A percentile compares a stretch with the other conserved stretches of the same genome.
Evolutionary conservation across 2,329 filamentous ascomycete species (phyloP).

Genomic region (Paraphaeosphaeria minitans): DNA sequence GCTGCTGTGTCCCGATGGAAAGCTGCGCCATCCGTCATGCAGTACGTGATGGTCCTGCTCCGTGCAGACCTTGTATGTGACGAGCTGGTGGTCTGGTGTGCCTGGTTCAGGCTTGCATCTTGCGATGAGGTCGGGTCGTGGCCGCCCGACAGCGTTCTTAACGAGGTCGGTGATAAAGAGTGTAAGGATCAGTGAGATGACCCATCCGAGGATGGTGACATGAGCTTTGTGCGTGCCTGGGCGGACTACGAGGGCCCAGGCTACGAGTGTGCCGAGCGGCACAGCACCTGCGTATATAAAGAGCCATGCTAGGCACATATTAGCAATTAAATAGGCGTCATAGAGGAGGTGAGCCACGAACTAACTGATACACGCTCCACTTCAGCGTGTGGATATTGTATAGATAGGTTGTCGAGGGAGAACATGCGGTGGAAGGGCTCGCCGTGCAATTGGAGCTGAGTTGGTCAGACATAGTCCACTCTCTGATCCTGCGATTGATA

Average conservation of each 20-base stretch:
- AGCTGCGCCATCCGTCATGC: slow-evolving; percentile 84
- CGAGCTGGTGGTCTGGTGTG: slow-evolving; percentile 60
- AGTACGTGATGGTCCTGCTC: slow-evolving; percentile 70
- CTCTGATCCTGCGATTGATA: slow-evolving; percentile 57
- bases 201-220: slow-evolving; percentile 80
- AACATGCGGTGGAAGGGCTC: slow-evolving; percentile 96
- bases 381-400: slow-evolving; percentile 85
- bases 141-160: slow-evolving; percentile 85
- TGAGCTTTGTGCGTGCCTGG: slow-evolving; percentile 79
- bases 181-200: slow-evolving; percentile 74
- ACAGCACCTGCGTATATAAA: slow-evolving; percentile 78
- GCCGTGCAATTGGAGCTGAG: slow-evolving; percentile 68
- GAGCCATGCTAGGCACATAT: slow-evolving; percentile 63
- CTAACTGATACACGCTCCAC: slow-evolving; percentile 81
- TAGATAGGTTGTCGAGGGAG: slow-evolving; percentile 79
- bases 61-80: slow-evolving; percentile 73
- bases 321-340: slow-evolving; percentile 1
- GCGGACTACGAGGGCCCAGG: slow-evolving; percentile 67
- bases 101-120: slow-evolving; percentile 75
- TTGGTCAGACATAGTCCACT: slow-evolving; percentile 13
- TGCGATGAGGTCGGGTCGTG: slow-evolving; percentile 85
- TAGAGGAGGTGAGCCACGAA: slow-evolving; percentile 49
- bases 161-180: slow-evolving; percentile 82
- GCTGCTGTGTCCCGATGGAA: slow-evolving; percentile 79
- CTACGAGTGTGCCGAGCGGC: slow-evolving; percentile 69